Base-by-base conservation (phyloP, 2,329 filamentous ascomycete species). In the Pestalotiopsis sp. region DNA sequence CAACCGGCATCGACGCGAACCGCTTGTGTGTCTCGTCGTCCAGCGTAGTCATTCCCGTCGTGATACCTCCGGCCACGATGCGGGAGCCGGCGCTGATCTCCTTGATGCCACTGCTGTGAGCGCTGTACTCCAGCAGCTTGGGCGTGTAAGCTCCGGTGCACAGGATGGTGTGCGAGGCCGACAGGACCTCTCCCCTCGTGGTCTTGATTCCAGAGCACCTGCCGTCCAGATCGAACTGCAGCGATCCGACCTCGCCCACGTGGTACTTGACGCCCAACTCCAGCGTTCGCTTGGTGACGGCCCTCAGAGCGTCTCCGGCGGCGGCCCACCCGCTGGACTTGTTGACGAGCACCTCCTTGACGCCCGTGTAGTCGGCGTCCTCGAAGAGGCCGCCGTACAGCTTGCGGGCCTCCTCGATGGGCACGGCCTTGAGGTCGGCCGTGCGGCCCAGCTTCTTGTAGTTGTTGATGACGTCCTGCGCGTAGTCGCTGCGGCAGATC, bases 311-410 rank as follows among this genome's bases (percentile, higher is more conserved):
- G 71, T 90, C 87, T 2, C 86, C 87, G 2, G 90, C 89, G n/a
- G 87, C 87, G 6, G 84, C 89, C 87, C 88, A 91, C 1, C 89
- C 89, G 75, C 88, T 89, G 36, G 84, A 86, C 73, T 83, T 85
- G 80, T 91, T 91, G 59, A 91, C 79, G 14, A 90, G 80, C 2
- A 91, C 87, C 72, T 89, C 86, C 72, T 85, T 88, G 63, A 86
- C 88, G 2, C 83, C 87, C 0, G 80, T 81, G 73, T 90, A 91
- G 68, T 91, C 87, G 2, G 89, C 88, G 58, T 89, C 84, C 11
- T 86, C 82, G 68, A 91, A 91, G 1, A 91, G 74, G 0, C 89
- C 89, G 2, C 82, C 84, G 69, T 89, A 90, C 67, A 89, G 72
- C 67, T 84, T 84, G 25, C 81, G 81, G 1, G 81, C 81, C 68